A percentile compares a stretch with the other conserved stretches of the same genome.
Conservation (phyloP, 2,329 filamentous ascomycete genomes). For the Ceratocystis cubensis region DNA sequence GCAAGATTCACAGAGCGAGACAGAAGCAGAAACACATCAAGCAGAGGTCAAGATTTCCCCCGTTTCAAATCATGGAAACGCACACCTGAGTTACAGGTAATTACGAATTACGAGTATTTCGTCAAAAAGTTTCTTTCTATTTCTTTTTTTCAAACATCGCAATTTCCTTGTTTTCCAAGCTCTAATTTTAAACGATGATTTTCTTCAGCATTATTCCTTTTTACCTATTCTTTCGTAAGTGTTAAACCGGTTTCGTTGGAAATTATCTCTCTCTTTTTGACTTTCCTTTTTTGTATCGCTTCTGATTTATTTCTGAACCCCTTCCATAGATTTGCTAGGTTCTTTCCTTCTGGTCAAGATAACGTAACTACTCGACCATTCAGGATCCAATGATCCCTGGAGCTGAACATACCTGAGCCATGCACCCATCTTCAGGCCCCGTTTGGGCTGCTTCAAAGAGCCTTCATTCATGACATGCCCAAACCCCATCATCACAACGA, state of each 20-base stretch:
- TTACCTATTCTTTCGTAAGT: neutral
- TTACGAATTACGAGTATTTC: neutral
- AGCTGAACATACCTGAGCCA: neutral
- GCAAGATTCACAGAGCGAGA: neutral
- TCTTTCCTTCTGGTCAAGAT: neutral
- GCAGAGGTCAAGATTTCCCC: no score
- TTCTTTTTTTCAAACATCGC: neutral
- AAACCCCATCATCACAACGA: neutral
- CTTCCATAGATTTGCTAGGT: neutral
- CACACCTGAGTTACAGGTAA: neutral
- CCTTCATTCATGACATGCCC: neutral
- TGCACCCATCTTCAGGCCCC: neutral
- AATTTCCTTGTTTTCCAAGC: neutral
- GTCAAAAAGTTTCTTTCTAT: neutral
- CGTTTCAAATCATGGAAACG: no score
- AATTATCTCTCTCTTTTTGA: neutral
- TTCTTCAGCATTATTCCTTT: neutral
- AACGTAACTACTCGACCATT: neutral
- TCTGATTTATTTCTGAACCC: neutral
- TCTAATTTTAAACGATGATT: neutral
- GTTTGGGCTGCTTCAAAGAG: neutral
- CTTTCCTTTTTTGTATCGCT: neutral
- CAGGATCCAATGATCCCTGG: conserved; percentile 1
- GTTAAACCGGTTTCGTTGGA: neutral
- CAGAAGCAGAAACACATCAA: neutral